Base-by-base conservation (phyloP, 108 stramenopile genomes). In the Skeletonema marinoi region DNA sequence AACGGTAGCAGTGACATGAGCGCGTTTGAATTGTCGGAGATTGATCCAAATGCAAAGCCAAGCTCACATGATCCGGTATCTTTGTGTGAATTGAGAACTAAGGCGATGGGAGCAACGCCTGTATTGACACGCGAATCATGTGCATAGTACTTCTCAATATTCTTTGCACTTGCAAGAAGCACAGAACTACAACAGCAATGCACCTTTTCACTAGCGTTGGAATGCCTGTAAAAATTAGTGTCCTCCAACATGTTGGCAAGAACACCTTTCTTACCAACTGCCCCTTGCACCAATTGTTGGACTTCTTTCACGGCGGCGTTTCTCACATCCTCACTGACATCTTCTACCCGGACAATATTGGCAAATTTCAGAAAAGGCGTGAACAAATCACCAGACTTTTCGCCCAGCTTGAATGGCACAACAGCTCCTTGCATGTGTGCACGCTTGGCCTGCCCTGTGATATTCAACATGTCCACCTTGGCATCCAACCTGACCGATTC, bases 11-110 rank as follows among this genome's bases (percentile, higher is more conserved):
- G 1, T 32, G 68, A 62, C 48, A 77, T 25, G 29, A 46, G 30
- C 42, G 68, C 75, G 56, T 76, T 68, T 12, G 67, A 60, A 46
- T 35, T 68, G 42, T 58, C 44, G 7, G 44, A 6, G 44, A 21
- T 42, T 10, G 76, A 77, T 51, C 68, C 76, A 32, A 77, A 11
- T 21, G 76, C 76, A 70, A 77, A 69, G 17, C 54, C 76, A 61
- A 69, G 54, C 25, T 56, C 54, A 25, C 54, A 56, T 16, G 29
- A 4, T 1, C 25, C 54, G 17, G 54, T 56, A 56, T 25, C 25
- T 56, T 46, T 46, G 14, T 56, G 54, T 56, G 54, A 25, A 29
- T 56, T 56, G 54, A 56, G 32, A 32, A 42, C 25, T 41, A 75
- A 10, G 4, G 62, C 68, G 6, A 77, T 51, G 12, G 68, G 32